Evolutionary conservation across 108 stramenopile genomes (phyloP), one percentile per base, ranked within the genome.

Genomic region (Cyclotella kingstonii): DNA sequence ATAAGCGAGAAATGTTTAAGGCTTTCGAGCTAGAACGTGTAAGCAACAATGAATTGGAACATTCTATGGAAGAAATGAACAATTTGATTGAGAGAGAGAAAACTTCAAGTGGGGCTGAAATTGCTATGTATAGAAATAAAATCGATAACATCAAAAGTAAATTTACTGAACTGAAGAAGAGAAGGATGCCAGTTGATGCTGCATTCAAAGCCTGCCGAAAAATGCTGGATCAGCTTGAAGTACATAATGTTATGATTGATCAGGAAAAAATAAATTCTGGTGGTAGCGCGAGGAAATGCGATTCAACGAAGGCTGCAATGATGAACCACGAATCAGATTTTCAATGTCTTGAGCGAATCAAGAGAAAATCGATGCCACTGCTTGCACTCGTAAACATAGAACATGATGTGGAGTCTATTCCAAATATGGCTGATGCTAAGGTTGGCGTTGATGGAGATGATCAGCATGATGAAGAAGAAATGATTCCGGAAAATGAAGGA

Each of bases 151-250:
- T 62, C 35, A 62, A 62, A 22, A 12, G 22, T 11, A 68, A 68
- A 22, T 57, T 47, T 21, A 30, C 30, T 1, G 58, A 55, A 25
- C n/a, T 68, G 48, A 57, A 46, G 66, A 68, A 68, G 48, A 68
- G 42, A 34, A 28, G 66, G 28, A 39, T 68, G 2, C 66, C 66
- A 18, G 43, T 68, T 31, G 66, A 68, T 39, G 66, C 66, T 10
- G 66, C 66, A 18, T 68, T 33, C 56, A 46, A 54, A 31, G 66
- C 47, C 18, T 33, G 29, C 2, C 34, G 47, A 12, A 68, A 35
- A n/a, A n/a, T 58, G 36, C 27, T 68, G 41, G 65, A 66, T 18
- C 40, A 21, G n/a, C 46, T 54, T 17, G 65, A 66, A 54, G 9
- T 30, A 19, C 18, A 51, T 46, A 28, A 30, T 22, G 2, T n/a